These are phyloP conservation scores for Prunus davidiana DNA, from an alignment of 306 rosid species.

Conservation along the genomic window DNA sequence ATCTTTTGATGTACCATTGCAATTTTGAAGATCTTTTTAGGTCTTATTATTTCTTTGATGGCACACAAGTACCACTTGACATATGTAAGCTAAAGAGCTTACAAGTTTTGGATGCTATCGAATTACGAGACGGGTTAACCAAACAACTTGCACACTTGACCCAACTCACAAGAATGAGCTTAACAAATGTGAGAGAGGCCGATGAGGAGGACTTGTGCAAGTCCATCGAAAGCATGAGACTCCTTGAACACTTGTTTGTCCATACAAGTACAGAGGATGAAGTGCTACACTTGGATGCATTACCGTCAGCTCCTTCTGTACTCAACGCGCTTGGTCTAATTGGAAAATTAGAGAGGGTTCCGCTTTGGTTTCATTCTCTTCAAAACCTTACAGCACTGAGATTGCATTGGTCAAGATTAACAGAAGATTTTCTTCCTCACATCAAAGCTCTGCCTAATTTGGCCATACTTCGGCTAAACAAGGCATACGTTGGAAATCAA, in stretches of 20 bases:
- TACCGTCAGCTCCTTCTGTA: background rate
- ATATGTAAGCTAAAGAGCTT: background rate
- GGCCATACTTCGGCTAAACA: background rate
- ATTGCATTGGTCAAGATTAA: background rate
- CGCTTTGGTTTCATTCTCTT: background rate
- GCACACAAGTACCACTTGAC: background rate
- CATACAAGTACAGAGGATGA: background rate
- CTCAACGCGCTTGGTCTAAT: background rate
- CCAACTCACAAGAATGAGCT: slow-evolving; percentile 7
- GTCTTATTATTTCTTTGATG: background rate
- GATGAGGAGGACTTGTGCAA: slow-evolving; percentile 6
- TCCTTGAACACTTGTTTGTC: background rate
- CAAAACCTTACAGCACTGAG: background rate
- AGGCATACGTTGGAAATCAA: background rate
- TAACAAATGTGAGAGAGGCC: background rate
- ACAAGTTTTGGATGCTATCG: background rate
- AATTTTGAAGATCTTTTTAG: background rate
- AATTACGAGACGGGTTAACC: background rate
- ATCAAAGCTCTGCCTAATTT: background rate
- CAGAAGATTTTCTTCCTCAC: slow-evolving; percentile 1
- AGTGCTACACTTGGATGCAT: background rate
- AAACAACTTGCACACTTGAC: background rate
- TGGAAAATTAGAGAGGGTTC: background rate
- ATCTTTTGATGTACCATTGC: background rate
- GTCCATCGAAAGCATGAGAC: background rate